phyloP scores from a whole-genome alignment of 75 land plant genomes.

The Sequoiadendron giganteum region DNA sequence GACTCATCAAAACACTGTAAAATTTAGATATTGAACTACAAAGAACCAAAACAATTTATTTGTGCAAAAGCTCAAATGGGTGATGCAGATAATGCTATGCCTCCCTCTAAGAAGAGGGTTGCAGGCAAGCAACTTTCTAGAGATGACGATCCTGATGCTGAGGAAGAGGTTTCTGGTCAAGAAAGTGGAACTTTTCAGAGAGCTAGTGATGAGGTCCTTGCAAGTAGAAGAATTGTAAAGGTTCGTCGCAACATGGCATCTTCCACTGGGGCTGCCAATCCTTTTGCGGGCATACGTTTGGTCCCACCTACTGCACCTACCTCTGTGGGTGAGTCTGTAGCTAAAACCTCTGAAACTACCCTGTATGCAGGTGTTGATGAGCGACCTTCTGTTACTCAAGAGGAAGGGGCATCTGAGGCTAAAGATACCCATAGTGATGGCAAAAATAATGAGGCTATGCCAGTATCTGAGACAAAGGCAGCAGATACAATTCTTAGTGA shows the following conservation, averaged over 20 bases:
- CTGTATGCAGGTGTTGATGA: background rate
- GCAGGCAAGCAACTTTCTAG: slow-evolving; percentile 60
- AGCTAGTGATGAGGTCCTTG: slow-evolving; percentile 86
- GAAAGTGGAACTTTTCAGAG: slow-evolving; percentile 67
- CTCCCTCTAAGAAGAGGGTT: slow-evolving; percentile 68
- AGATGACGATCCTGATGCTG: slow-evolving; percentile 63
- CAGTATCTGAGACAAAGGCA: background rate
- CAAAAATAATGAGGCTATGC: background rate
- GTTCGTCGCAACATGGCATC: slow-evolving; percentile 56
- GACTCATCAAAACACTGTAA: background rate
- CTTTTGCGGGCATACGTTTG: slow-evolving; percentile 75
- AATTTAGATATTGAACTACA: background rate
- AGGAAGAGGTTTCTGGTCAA: slow-evolving; percentile 44
- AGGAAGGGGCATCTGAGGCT: background rate
- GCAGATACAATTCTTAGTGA: slow-evolving; percentile 2
- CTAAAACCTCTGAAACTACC: background rate
- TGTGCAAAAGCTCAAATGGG: slow-evolving; percentile 36
- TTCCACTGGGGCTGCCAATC: slow-evolving; percentile 41
- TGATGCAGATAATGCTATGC: slow-evolving; percentile 45
- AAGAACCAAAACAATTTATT: background rate
- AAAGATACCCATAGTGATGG: background rate
- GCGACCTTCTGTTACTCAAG: slow-evolving; percentile 6
- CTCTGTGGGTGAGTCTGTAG: background rate
- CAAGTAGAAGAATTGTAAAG: slow-evolving; percentile 82
- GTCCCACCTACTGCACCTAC: slow-evolving; percentile 53